Evolutionary conservation across 2,329 filamentous ascomycete species (phyloP), one percentile per base, ranked within the genome.

Genomic region (Didymella arachidicola): DNA sequence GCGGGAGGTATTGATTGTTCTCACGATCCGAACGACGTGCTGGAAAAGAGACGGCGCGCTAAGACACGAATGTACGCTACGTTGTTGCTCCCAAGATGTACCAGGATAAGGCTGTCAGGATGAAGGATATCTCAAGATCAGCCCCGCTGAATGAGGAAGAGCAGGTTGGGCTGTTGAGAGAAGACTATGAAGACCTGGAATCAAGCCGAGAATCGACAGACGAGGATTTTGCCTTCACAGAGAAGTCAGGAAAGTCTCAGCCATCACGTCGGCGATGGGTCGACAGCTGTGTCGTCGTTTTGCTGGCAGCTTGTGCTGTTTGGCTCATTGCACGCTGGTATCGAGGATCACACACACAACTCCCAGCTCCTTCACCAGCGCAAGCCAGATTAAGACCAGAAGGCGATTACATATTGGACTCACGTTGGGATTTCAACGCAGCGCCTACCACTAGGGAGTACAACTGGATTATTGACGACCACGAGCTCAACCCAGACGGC

Each of bases 401-500:
- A 60, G 62, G 68, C 49, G 69, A 71, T 48, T 79, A 91, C 59
- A 72, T 87, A 4, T 78, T 91, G 16, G 78, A 84, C 49, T 69
- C 80, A 0, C 63, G 76, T 2, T 91, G 88, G 88, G 75, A 88
- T 58, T 81, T 81, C 60, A 44, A 78, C 18, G 81, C 83, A 0
- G 64, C 79, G 3, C 80, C 83, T 0, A 80, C 79, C 16, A 81
- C 79, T 2, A 81, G 88, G 64, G 81, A 85, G 61, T 88, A 87
- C 66, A 76, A 82, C 60, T 90, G 87, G 87, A 83, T 78, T 0
- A 83, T 91, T 29, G 71, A 77, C 10, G 85, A 89, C 59, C 83
- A 83, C 30, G 77, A 80, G 0, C 80, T 85, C 41, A 87, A 86
- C 52, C 88, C 87, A 0, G 72, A 90, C 65, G 87, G 78, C 10